Conservation (phyloP, 73 alveolate genomes). For the Effrenium voratum region DNA sequence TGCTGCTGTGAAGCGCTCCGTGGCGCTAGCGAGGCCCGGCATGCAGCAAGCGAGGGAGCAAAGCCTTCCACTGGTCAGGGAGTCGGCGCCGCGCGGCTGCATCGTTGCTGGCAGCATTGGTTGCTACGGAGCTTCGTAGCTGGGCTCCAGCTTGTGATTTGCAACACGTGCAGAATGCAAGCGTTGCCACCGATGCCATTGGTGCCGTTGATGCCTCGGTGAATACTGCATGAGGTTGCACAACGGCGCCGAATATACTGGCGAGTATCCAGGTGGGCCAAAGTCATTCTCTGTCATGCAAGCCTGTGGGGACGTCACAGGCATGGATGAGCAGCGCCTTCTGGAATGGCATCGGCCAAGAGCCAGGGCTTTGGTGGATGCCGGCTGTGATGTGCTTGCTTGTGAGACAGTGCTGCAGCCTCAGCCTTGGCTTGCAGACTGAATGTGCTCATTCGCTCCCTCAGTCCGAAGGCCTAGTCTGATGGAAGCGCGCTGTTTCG, state of each 20-base stretch:
- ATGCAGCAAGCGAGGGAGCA: neutral
- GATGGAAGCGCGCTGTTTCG: conserved; percentile 49
- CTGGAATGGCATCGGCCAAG: conserved; percentile 81
- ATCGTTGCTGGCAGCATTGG: conserved; percentile 79
- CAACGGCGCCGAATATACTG: conserved; percentile 80
- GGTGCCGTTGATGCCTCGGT: neutral
- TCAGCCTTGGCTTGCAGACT: neutral
- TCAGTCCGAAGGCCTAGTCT: conserved; percentile 40
- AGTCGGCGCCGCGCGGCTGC: conserved; percentile 52
- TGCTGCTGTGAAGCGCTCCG: conserved; percentile 63
- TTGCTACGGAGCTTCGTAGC: conserved; percentile 58
- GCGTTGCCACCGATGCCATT: neutral
- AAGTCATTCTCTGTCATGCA: neutral
- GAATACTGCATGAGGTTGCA: conserved; percentile 22
- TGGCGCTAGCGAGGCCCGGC: conserved; percentile 34
- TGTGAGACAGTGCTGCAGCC: conserved; percentile 66
- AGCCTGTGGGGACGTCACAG: neutral
- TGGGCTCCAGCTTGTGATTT: neutral
- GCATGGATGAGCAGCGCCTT: conserved; percentile 56
- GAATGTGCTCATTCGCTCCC: too few species aligned
- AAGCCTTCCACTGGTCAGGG: conserved; percentile 5
- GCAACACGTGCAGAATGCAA: neutral
- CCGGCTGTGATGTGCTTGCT: conserved; percentile 62
- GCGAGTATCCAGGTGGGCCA: conserved; percentile 60
- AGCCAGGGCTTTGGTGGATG: conserved; percentile 83